These are phyloP conservation scores for Exophiala alcalophila DNA, from an alignment of 2,329 filamentous ascomycete species.

Conservation along the genomic window DNA sequence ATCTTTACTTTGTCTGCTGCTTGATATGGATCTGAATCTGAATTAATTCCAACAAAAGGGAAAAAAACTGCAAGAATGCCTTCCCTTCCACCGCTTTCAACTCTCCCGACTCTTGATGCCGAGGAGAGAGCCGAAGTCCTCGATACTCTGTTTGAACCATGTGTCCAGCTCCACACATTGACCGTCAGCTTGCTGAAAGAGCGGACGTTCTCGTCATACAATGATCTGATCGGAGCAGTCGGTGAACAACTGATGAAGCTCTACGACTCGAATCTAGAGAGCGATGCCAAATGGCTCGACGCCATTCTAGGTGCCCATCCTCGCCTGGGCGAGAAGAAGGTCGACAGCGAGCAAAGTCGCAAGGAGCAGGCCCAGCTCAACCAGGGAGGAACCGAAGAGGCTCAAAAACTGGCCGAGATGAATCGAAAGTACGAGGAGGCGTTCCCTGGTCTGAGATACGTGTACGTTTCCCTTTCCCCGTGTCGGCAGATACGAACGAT, in stretches of 20 bases:
- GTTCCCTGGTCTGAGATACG: conserved; percentile 82
- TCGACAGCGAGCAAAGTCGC: conserved; percentile 77
- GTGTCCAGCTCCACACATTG: conserved; percentile 67
- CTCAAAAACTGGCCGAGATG: conserved; percentile 56
- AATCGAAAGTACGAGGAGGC: conserved; percentile 76
- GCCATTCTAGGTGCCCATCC: conserved; percentile 78
- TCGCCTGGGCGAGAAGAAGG: conserved; percentile 74
- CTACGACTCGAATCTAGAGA: conserved; percentile 49
- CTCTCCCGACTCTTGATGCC: conserved; percentile 17
- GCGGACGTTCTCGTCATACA: conserved; percentile 63
- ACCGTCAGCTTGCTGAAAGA: conserved; percentile 65
- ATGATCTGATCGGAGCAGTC: conserved; percentile 65
- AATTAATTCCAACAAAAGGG: not conserved
- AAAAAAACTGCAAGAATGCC: conserved; percentile 12
- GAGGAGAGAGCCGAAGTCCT: conserved; percentile 26
- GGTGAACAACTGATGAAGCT: conserved; percentile 62
- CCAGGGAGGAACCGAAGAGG: conserved; percentile 49
- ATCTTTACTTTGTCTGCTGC: too few relatives aligned
- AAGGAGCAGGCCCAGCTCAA: conserved; percentile 78
- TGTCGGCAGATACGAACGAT: too few relatives aligned
- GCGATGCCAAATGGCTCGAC: conserved; percentile 59
- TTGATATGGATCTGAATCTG: not conserved
- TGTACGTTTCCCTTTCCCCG: conserved; percentile 45
- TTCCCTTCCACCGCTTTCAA: conserved; percentile 48
- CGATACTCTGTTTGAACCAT: conserved; percentile 58